Evolutionary conservation across 2,329 filamentous ascomycete genomes (phyloP).

Genomic region (Trichocomaceae sp.): DNA sequence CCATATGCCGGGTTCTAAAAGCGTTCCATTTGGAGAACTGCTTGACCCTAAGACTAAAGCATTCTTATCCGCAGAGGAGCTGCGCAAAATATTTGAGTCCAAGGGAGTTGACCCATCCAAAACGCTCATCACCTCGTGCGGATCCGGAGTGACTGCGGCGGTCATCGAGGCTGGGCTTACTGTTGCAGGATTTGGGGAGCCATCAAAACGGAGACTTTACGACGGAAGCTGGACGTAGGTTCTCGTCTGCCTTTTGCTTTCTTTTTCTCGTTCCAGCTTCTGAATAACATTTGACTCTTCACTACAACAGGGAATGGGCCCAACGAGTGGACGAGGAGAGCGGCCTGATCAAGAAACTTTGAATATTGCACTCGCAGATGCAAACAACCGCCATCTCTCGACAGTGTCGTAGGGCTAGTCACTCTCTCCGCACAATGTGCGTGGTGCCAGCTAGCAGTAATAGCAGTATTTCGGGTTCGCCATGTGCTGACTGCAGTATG

Average conservation of each 20-base stretch:
- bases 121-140: conserved; percentile 81
- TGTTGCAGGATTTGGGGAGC: conserved; percentile 66
- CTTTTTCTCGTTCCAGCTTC: not conserved
- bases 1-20: conserved; percentile 84
- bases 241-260: not conserved
- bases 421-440: not conserved
- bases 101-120: conserved; percentile 72
- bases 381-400: not conserved
- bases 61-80: conserved; percentile 63
- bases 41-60: conserved; percentile 79
- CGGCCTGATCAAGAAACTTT: conserved; percentile 39
- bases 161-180: conserved; percentile 81
- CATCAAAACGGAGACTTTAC: conserved; percentile 68
- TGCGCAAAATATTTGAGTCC: conserved; percentile 68
- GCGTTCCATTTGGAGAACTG: conserved; percentile 69
- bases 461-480: no score
- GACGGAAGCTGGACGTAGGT: conserved; percentile 98
- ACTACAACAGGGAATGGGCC: conserved; percentile 44
- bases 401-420: not conserved
- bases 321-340: conserved; percentile 42
- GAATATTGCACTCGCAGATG: not conserved
- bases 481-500: no score
- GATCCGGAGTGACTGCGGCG: conserved; percentile 88
- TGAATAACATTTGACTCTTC: not conserved
- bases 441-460: no score